Evolutionary conservation across 768 basidiomycete species (phyloP).

Genomic region (Piloderma croceum): DNA sequence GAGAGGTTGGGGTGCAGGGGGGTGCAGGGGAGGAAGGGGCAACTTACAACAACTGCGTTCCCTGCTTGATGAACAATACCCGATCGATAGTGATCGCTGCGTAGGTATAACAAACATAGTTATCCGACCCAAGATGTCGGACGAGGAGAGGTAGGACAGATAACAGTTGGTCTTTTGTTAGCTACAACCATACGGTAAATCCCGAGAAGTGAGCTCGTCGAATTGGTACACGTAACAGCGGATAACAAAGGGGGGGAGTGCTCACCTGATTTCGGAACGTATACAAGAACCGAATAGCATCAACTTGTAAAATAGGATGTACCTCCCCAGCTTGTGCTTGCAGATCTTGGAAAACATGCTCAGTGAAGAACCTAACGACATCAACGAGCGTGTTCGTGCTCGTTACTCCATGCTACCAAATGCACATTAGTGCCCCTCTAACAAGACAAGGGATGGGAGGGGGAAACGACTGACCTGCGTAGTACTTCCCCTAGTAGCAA

Average conservation of each 20-base stretch:
- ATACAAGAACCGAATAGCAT: constrained; percentile 90
- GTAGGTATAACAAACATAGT: constrained; percentile 93
- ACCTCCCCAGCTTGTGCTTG: constrained; percentile 61
- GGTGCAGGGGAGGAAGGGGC: not conserved
- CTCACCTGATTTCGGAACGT: constrained; percentile 93
- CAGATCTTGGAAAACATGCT: constrained; percentile 84
- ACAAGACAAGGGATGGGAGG: constrained; percentile 1
- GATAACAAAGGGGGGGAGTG: constrained; percentile 1
- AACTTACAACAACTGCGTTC: constrained; percentile 65
- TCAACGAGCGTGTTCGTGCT: constrained; percentile 89
- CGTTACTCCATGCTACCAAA: constrained; percentile 78
- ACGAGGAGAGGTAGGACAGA: constrained; percentile 85
- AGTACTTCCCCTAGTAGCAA: constrained; percentile 87
- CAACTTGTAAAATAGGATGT: constrained; percentile 90
- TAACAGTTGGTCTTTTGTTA: constrained; percentile 90
- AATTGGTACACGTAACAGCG: too few species aligned
- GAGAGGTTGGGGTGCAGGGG: not conserved
- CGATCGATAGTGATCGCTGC: constrained; percentile 98
- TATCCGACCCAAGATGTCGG: constrained; percentile 72
- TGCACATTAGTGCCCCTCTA: constrained; percentile 4
- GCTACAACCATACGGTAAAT: constrained; percentile 32
- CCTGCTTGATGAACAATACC: constrained; percentile 84
- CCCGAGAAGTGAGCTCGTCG: not conserved
- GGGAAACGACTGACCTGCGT: constrained; percentile 51
- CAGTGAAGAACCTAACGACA: constrained; percentile 92